Conservation (phyloP, 768 basidiomycete species). For the Baorangia bicolor region DNA sequence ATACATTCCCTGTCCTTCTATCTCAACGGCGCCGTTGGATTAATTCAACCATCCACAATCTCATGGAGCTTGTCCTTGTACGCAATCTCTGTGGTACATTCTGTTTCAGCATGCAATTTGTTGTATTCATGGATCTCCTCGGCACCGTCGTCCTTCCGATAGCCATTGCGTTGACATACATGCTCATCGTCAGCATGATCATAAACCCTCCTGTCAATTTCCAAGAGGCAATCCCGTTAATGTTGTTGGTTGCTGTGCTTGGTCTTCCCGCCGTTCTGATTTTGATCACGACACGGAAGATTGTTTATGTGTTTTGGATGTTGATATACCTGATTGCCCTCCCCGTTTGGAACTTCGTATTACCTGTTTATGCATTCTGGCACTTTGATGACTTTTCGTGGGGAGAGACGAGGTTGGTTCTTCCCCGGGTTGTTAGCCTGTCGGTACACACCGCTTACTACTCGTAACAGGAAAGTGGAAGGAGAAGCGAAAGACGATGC, state of each 20-base stretch:
- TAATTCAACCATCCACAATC: conserved; percentile 98
- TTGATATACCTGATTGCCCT: conserved; percentile 88
- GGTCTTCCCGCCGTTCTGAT: conserved; percentile 93
- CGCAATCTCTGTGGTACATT: conserved; percentile 98
- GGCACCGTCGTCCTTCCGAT: conserved; percentile 92
- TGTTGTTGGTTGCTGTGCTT: conserved; percentile 86
- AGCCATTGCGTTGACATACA: conserved; percentile 88
- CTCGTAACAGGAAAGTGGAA: conserved; percentile 76
- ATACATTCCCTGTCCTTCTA: conserved; percentile 88
- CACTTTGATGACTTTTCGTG: conserved; percentile 99
- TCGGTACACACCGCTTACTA: conserved; percentile 10
- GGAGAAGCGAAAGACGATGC: conserved; percentile 82
- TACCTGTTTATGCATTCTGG: conserved; percentile 97
- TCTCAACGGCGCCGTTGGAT: conserved; percentile 99
- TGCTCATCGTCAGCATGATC: conserved; percentile 79
- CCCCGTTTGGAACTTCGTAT: conserved; percentile 94
- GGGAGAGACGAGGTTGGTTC: conserved; percentile 91
- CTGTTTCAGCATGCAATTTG: conserved; percentile 99
- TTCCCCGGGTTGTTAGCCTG: not conserved
- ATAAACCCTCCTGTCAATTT: conserved; percentile 81
- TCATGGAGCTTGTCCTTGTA: conserved; percentile 98
- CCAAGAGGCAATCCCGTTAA: conserved; percentile 89
- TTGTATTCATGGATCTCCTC: conserved; percentile 95
- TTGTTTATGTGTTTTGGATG: conserved; percentile 99
- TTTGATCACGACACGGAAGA: conserved; percentile 89